Percentiles rank a stretch among this genome's conserved stretches.
Conservation (phyloP, 352 stramenopile genomes). For the Phytophthora pinifolia region DNA sequence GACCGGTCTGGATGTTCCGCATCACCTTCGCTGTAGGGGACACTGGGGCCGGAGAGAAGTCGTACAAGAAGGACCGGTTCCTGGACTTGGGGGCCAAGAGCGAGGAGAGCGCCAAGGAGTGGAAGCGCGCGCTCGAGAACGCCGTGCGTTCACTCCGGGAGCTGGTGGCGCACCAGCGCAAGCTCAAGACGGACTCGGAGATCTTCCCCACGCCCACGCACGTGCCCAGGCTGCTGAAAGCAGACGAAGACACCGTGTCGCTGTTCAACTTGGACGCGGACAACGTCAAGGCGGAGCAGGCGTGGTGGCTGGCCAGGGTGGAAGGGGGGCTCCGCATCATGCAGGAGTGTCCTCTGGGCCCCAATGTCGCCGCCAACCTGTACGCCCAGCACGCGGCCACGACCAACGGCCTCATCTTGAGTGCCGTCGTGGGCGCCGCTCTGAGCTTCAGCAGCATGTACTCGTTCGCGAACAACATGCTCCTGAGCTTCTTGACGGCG, state of each 20-base stretch:
- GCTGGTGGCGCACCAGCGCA: conserved; percentile 70
- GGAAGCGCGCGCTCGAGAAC: conserved; percentile 80
- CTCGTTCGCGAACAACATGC: conserved; percentile 83
- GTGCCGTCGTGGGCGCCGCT: conserved; percentile 58
- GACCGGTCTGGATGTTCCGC: conserved; percentile 88
- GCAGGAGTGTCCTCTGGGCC: conserved; percentile 84
- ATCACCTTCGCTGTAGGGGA: conserved; percentile 84
- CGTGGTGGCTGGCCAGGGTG: conserved; percentile 84
- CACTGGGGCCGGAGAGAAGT: conserved; percentile 65
- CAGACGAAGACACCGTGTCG: conserved; percentile 82
- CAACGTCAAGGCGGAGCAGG: conserved; percentile 80
- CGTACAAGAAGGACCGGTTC: conserved; percentile 89
- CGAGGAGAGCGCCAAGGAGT: conserved; percentile 77
- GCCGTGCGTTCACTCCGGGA: conserved; percentile 75
- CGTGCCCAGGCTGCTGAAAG: conserved; percentile 66
- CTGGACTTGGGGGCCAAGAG: conserved; percentile 86
- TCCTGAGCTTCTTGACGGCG: conserved; percentile 77
- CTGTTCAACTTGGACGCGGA: conserved; percentile 88
- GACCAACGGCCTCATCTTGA: conserved; percentile 74
- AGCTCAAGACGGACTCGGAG: conserved; percentile 75
- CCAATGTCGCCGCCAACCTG: conserved; percentile 75
- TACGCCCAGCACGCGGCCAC: conserved; percentile 80
- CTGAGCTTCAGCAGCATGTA: conserved; percentile 88
- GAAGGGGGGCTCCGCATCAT: conserved; percentile 82
- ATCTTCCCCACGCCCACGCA: conserved; percentile 69